Conservation (phyloP, 306 rosid genomes). For the Malus sylvestris region DNA sequence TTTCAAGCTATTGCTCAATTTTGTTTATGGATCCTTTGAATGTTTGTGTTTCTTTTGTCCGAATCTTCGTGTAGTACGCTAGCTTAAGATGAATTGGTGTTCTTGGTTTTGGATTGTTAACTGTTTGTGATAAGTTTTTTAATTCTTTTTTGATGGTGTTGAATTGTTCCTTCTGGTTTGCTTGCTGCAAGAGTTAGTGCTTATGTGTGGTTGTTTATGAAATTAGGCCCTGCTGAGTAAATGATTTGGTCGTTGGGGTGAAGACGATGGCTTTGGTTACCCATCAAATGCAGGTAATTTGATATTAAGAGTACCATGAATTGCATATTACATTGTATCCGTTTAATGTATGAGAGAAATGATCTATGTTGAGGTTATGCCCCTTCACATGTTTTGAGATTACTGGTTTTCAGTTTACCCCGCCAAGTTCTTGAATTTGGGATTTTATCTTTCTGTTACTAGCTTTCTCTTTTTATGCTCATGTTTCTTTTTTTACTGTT, state of each 20-base stretch:
- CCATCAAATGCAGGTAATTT: conserved; percentile 72
- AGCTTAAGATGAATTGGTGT: neutral
- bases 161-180: neutral
- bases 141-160: neutral
- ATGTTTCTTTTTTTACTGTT: conserved; percentile 1
- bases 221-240: conserved; percentile 35
- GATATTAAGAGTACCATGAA: neutral
- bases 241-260: conserved; percentile 43
- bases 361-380: neutral
- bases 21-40: neutral
- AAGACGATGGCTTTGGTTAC: conserved; percentile 63
- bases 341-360: neutral
- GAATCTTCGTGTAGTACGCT: neutral
- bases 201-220: conserved; percentile 9
- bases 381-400: neutral
- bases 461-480: neutral
- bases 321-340: neutral
- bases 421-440: neutral
- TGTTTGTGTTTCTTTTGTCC: neutral
- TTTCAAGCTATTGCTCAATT: neutral
- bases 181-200: neutral
- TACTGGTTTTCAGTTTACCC: neutral
- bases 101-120: neutral
- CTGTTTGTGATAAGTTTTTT: neutral
- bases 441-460: neutral